Evolutionary conservation across 1,284 basidiomycete species (phyloP).

Genomic region (Vanrija sp.): DNA sequence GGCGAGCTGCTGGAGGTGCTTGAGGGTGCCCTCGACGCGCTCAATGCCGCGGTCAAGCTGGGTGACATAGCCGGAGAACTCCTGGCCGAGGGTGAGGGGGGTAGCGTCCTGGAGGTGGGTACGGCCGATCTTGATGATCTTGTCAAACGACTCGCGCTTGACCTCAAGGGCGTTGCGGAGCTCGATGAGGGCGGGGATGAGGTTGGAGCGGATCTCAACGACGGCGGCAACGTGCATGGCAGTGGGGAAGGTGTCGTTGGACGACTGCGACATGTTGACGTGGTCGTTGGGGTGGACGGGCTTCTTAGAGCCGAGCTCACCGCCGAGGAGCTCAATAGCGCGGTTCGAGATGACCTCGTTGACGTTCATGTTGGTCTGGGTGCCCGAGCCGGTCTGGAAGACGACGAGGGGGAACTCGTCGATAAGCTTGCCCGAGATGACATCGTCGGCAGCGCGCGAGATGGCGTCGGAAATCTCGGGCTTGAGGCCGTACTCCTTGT

Average conservation of each 20-base stretch:
- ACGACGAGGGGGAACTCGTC: conserved; percentile 98
- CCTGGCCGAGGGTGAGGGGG: conserved; percentile 94
- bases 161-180: conserved; percentile 77
- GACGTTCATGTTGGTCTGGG: conserved; percentile 99
- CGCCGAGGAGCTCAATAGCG: conserved; percentile 95
- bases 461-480: conserved; percentile 85
- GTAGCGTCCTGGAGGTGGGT: conserved; percentile 99
- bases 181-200: conserved; percentile 81
- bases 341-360: conserved; percentile 99
- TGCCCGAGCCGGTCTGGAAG: conserved; percentile 98
- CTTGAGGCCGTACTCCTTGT: conserved; percentile 82
- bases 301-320: conserved; percentile 90
- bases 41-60: conserved; percentile 89
- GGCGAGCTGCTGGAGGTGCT: conserved; percentile 83
- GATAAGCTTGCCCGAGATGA: conserved; percentile 89
- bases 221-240: conserved; percentile 99
- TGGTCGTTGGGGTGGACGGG: conserved; percentile 99
- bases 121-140: conserved; percentile 98
- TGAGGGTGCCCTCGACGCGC: conserved; percentile 75
- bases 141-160: conserved; percentile 75
- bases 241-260: conserved; percentile 99
- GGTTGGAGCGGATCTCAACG: conserved; percentile 72
- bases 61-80: conserved; percentile 97
- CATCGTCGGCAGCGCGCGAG: conserved; percentile 93
- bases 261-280: conserved; percentile 99